Percentiles rank a stretch among this genome's conserved stretches.
Conservation (phyloP, 352 stramenopile genomes). For the Phytophthora europaea region DNA sequence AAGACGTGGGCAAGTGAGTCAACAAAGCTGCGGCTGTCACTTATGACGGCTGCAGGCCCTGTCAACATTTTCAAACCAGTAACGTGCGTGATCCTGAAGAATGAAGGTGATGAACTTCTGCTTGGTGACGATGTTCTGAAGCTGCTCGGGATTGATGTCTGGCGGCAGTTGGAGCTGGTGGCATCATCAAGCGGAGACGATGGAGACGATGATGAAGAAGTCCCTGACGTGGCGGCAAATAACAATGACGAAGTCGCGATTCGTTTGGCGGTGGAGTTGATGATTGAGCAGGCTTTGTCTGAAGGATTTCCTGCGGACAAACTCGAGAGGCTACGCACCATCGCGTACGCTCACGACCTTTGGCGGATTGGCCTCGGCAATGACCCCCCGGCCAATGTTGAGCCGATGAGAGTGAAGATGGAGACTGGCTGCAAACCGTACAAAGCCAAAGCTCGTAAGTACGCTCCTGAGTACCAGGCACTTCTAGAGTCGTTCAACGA, state of each 20-base stretch:
- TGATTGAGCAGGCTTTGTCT: conserved; percentile 3
- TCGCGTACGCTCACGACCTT: conserved; percentile 11
- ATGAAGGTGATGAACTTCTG: conserved; percentile 10
- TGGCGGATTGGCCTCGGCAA: conserved; percentile 13
- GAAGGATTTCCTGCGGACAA: conserved; percentile 17
- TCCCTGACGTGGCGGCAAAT: background rate
- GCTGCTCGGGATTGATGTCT: conserved; percentile 12
- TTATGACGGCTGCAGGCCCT: conserved; percentile 15
- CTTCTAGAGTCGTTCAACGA: conserved; percentile 33
- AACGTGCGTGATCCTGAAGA: conserved; percentile 11
- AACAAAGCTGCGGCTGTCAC: background rate
- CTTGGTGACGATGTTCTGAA: conserved; percentile 27
- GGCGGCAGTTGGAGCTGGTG: conserved; percentile 15
- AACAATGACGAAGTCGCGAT: background rate
- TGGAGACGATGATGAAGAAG: conserved; percentile 17
- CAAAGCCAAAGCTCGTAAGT: conserved; percentile 11
- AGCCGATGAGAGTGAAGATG: conserved; percentile 16
- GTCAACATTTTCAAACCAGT: conserved; percentile 21
- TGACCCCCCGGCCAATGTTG: conserved; percentile 20
- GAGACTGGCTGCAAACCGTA: conserved; percentile 7
- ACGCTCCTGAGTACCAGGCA: conserved; percentile 12
- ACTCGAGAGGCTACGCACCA: conserved; percentile 11
- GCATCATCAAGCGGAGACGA: conserved; percentile 4
- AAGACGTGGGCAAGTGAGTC: background rate
- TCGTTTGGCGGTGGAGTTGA: conserved; percentile 9